phyloP scores from a whole-genome alignment of 345 rosid species.

The Ceriops tagal region DNA sequence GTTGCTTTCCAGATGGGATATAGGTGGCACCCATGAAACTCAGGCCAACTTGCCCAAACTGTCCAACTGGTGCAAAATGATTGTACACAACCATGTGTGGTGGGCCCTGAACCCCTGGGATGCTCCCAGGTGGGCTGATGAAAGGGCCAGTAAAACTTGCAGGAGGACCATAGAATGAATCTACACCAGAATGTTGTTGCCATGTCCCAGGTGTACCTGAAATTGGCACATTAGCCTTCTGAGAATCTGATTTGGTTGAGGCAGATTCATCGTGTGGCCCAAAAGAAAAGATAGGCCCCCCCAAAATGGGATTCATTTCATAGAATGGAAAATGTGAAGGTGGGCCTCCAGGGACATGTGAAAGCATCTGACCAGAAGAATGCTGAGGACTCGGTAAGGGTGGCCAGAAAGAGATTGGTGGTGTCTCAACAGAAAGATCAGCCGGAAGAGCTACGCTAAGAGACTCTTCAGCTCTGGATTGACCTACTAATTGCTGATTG shows the following conservation, averaged over 20 bases:
- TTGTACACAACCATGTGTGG: conserved; percentile 95
- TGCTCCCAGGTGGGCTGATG: conserved; percentile 79
- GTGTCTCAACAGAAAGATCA: conserved; percentile 89
- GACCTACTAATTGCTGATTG: conserved; percentile 50
- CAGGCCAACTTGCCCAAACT: conserved; percentile 88
- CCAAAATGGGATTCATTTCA: conserved; percentile 89
- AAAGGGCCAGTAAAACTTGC: conserved; percentile 86
- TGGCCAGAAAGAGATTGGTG: conserved; percentile 85
- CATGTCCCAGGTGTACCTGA: conserved; percentile 68
- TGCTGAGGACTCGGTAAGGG: conserved; percentile 68
- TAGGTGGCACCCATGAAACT: conserved; percentile 94
- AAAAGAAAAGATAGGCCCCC: conserved; percentile 81
- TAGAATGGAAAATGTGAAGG: conserved; percentile 80
- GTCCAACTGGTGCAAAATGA: conserved; percentile 98
- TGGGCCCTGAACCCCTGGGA: conserved; percentile 87
- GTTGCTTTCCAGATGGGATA: conserved; percentile 87
- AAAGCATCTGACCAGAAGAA: conserved; percentile 69
- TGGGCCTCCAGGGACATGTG: conserved; percentile 79
- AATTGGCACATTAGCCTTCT: conserved; percentile 58
- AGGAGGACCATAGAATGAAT: conserved; percentile 88
- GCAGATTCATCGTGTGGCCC: conserved; percentile 82
- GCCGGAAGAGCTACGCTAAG: conserved; percentile 88
- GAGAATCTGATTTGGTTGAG: conserved; percentile 62
- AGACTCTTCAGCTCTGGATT: conserved; percentile 75
- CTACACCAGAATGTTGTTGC: conserved; percentile 88